Conservation (phyloP, 805 yeast species). For the Suhomyces canberraensis region DNA sequence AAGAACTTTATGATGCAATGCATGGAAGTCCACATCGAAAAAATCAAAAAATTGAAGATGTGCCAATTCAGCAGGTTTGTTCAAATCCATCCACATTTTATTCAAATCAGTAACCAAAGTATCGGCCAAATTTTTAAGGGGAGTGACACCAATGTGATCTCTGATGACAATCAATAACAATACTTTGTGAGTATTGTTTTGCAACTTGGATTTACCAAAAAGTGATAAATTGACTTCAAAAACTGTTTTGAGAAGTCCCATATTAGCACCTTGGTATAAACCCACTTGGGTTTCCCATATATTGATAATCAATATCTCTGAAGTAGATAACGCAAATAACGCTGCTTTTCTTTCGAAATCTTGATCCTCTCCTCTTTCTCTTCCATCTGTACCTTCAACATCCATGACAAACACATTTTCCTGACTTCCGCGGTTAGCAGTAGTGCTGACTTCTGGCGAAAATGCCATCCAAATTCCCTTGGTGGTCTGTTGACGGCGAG, state of each 20-base stretch:
- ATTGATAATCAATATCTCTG: conserved; percentile 86
- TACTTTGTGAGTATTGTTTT: conserved; percentile 51
- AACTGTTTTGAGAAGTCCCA: conserved; percentile 92
- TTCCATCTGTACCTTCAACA: conserved; percentile 98
- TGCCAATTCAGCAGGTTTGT: conserved; percentile 66
- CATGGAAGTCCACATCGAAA: conserved; percentile 79
- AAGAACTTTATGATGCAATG: conserved; percentile 81
- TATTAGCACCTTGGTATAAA: conserved; percentile 93
- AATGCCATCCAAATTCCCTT: conserved; percentile 47
- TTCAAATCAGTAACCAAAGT: conserved; percentile 70
- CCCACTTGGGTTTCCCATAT: conserved; percentile 98
- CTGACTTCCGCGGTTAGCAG: conserved; percentile 4
- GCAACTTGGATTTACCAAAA: conserved; percentile 57
- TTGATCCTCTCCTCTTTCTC: conserved; percentile 97
- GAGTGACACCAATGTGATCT: conserved; percentile 87
- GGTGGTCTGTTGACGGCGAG: conserved; percentile 78
- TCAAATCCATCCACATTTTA: conserved; percentile 73
- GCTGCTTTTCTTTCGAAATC: conserved; percentile 98
- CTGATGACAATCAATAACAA: conserved; percentile 83
- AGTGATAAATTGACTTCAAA: conserved; percentile 90
- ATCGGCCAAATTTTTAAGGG: conserved; percentile 63
- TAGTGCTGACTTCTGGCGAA: conserved; percentile 31
- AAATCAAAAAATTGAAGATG: conserved; percentile 63
- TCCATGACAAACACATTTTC: conserved; percentile 74
- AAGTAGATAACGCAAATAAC: conserved; percentile 85